phyloP scores from a whole-genome alignment of 2,329 filamentous ascomycete species.

The Lasiodiplodia hormozganensis region DNA sequence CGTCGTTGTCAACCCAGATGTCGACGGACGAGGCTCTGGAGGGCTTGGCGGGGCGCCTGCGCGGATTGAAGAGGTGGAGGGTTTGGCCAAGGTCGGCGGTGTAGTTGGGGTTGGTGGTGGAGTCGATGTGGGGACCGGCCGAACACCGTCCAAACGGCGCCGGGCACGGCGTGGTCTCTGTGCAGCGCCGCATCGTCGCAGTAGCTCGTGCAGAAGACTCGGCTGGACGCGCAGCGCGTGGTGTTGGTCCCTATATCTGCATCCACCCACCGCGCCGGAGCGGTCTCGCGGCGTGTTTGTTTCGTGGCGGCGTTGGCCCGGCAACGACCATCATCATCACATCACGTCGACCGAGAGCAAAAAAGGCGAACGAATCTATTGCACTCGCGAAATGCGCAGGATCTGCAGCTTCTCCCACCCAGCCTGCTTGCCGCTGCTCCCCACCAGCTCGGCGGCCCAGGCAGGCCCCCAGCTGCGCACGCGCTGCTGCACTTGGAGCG shows the following conservation, averaged over 20 bases:
- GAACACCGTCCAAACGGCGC: conserved; percentile 35
- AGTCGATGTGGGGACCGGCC: conserved; percentile 33
- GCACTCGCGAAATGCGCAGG: conserved; percentile 76
- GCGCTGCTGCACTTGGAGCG: conserved; percentile 71
- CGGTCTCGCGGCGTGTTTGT: not conserved
- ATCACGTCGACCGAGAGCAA: not conserved
- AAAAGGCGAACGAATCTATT: not conserved
- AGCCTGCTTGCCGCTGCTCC: conserved; percentile 81
- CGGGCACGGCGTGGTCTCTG: conserved; percentile 46
- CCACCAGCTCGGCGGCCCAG: conserved; percentile 81
- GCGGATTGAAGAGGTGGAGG: conserved; percentile 42
- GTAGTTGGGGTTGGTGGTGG: conserved; percentile 47
- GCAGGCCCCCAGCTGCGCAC: conserved; percentile 64
- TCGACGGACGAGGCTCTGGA: conserved; percentile 43
- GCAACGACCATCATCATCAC: conserved; percentile 2
- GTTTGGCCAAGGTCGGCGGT: conserved; percentile 44
- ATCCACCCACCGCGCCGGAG: not conserved
- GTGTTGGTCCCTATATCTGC: not conserved
- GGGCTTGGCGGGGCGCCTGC: conserved; percentile 37
- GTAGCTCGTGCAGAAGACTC: not conserved
- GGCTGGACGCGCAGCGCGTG: not conserved
- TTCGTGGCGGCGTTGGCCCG: conserved; percentile 5
- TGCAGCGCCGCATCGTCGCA: conserved; percentile 43
- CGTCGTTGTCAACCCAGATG: conserved; percentile 47
- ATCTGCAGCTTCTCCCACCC: conserved; percentile 96